Evolutionary conservation across 208 protist species (phyloP).

Genomic region (Leishmania lainsoni): DNA sequence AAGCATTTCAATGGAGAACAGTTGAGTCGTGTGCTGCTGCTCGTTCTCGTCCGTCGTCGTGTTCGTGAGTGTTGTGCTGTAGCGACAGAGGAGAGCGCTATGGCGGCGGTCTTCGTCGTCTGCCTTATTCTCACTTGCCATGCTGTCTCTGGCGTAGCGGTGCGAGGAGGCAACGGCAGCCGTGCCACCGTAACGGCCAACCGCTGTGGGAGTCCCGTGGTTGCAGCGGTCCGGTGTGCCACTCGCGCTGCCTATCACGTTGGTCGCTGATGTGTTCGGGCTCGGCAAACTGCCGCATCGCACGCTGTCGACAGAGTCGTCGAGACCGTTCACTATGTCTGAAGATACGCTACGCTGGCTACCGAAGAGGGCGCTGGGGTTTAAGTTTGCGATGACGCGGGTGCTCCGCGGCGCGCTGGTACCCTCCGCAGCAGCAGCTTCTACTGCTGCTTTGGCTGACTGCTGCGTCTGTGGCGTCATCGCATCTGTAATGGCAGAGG

Average conservation of each 20-base stretch:
- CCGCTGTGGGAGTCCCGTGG: neutral
- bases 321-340: slow-evolving; percentile 19
- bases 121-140: neutral
- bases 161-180: neutral
- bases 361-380: slow-evolving; percentile 1
- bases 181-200: neutral
- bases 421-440: neutral
- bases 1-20: slow-evolving; percentile 21
- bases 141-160: slow-evolving; percentile 15
- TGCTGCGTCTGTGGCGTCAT: neutral
- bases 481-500: neutral
- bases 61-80: slow-evolving; percentile 18
- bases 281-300: slow-evolving; percentile 12
- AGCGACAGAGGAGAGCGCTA: neutral
- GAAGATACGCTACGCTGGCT: slow-evolving; percentile 13
- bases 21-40: neutral
- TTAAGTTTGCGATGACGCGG: neutral
- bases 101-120: neutral
- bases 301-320: slow-evolving; percentile 32
- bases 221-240: neutral
- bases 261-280: neutral
- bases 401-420: neutral
- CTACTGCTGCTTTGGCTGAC: neutral
- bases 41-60: slow-evolving; percentile 14
- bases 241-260: neutral